These are phyloP conservation scores for Colletotrichum brevisporum DNA, from an alignment of 2,329 filamentous ascomycete species.

Conservation along the genomic window DNA sequence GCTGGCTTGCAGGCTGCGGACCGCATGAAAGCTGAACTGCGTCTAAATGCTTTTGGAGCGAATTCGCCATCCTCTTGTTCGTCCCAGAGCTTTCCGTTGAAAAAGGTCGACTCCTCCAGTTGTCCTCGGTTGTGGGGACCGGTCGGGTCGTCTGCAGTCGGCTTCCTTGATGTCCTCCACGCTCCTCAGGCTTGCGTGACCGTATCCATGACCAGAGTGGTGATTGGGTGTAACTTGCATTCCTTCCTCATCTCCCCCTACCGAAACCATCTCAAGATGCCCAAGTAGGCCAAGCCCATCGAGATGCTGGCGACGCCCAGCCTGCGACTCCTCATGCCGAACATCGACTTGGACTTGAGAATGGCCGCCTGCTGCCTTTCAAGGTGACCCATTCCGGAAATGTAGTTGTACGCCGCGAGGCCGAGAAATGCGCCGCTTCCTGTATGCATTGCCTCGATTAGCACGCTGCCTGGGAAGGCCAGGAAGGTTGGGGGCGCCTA, in stretches of 20 bases:
- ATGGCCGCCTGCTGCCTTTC: slow-evolving; percentile 76
- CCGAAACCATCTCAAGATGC: slow-evolving; percentile 76
- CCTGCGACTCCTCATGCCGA: slow-evolving; percentile 80
- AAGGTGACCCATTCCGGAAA: slow-evolving; percentile 80
- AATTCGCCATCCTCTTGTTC: too few relatives aligned
- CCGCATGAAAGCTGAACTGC: not conserved
- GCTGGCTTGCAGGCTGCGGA: not conserved
- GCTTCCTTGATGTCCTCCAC: not conserved
- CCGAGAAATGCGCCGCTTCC: slow-evolving; percentile 83
- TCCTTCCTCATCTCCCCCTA: slow-evolving; percentile 50
- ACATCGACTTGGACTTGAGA: slow-evolving; percentile 76
- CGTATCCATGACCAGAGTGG: slow-evolving; percentile 14
- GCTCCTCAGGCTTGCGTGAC: not conserved
- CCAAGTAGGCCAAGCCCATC: slow-evolving; percentile 76
- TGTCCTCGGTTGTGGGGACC: too few relatives aligned
- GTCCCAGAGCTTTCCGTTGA: too few relatives aligned
- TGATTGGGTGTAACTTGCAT: not conserved
- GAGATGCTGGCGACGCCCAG: slow-evolving; percentile 78
- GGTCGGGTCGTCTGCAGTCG: not conserved
- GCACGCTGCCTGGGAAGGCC: not conserved
- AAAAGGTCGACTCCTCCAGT: too few relatives aligned
- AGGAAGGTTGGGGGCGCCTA: slow-evolving; percentile 55
- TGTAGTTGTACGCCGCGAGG: slow-evolving; percentile 83
- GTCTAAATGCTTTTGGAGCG: not conserved
- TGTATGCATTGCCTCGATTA: slow-evolving; percentile 50